Conservation (phyloP, 371 early-diverging fungal species). For the Mortierella sp. region DNA sequence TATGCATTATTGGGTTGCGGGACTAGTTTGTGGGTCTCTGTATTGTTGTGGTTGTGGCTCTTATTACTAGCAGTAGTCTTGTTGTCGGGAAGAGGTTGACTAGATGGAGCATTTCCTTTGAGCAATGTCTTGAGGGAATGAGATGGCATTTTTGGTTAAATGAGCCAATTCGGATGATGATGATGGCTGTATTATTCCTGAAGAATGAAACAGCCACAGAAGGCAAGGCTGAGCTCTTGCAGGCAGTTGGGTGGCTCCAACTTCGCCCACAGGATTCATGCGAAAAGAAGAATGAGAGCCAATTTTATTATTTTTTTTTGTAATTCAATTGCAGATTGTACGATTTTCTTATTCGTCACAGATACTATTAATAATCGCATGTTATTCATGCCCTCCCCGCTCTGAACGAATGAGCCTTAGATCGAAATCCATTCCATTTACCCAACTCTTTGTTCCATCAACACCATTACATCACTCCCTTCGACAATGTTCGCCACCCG, state of each 20-base stretch:
- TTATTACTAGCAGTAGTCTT: not conserved
- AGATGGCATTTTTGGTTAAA: conserved; percentile 2
- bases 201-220: too few relatives aligned
- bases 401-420: not conserved
- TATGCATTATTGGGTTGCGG: not conserved
- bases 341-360: not conserved
- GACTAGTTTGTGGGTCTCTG: not conserved
- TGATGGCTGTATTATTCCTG: not conserved
- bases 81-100: not conserved
- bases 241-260: too few relatives aligned
- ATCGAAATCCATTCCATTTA: not conserved
- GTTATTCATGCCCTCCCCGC: not conserved
- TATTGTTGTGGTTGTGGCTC: not conserved
- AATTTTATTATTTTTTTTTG: too few relatives aligned
- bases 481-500: conserved; percentile 44
- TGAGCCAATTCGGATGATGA: conserved; percentile 3
- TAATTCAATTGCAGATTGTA: not conserved
- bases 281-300: too few relatives aligned
- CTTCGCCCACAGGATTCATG: too few relatives aligned
- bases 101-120: conserved; percentile 12
- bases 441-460: conserved; percentile 13
- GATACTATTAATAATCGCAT: not conserved
- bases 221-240: too few relatives aligned
- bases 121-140: conserved; percentile 17
- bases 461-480: conserved; percentile 23